Conservation (phyloP, 2,329 filamentous ascomycete species). For the Aspergillus udagawae region DNA sequence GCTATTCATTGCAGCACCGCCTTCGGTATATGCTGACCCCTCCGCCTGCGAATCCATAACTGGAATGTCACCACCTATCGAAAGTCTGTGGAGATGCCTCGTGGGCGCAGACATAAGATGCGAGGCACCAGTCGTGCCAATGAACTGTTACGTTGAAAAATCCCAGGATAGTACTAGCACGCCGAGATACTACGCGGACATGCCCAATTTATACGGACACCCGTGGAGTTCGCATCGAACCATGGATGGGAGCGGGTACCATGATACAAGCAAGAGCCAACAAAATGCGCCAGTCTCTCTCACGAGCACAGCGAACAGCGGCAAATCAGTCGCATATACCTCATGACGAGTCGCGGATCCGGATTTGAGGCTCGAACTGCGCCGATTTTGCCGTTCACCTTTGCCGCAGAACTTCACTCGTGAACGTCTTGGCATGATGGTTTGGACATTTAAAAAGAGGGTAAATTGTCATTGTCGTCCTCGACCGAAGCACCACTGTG, state of each 20-base stretch:
- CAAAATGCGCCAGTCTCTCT: not conserved
- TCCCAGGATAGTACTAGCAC: not conserved
- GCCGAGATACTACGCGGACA: not conserved
- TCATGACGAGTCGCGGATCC: not conserved
- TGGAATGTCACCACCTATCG: slow-evolving; percentile 34
- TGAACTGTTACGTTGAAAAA: not conserved
- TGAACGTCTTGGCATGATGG: not conserved
- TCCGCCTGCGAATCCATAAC: slow-evolving; percentile 5
- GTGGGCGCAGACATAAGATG: slow-evolving; percentile 38
- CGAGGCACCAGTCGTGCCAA: not conserved
- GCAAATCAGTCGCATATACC: not conserved
- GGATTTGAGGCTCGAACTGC: not conserved
- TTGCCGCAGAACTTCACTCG: not conserved
- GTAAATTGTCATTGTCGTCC: not conserved
- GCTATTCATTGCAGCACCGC: slow-evolving; percentile 10
- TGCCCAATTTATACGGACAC: not conserved
- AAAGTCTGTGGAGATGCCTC: slow-evolving; percentile 36
- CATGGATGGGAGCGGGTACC: slow-evolving; percentile 34
- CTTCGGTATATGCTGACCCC: slow-evolving; percentile 1
- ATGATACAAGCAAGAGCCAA: slow-evolving; percentile 22
- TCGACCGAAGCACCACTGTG: not conserved
- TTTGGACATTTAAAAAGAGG: not conserved
- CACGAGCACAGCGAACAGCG: not conserved
- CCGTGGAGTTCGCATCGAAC: slow-evolving; percentile 29
- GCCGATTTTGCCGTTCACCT: not conserved